These are phyloP conservation scores for Cyberlindnera sargentensis DNA, from an alignment of 805 yeast genomes.

Conservation along the genomic window DNA sequence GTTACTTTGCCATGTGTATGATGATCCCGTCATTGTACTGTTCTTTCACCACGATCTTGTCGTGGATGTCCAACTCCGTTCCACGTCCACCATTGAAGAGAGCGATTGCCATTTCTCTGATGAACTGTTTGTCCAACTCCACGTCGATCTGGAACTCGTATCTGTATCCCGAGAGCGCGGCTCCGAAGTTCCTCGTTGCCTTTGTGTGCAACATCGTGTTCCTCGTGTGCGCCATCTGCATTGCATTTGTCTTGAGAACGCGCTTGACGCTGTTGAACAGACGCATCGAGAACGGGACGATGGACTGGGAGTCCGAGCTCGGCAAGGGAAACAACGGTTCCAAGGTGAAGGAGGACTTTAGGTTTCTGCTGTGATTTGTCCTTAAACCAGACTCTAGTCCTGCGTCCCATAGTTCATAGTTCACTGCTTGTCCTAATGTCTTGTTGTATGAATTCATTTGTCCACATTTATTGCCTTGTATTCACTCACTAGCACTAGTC, in stretches of 20 bases:
- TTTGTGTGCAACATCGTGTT: constrained; percentile 43
- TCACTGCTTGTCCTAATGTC: too few species aligned
- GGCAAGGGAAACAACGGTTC: constrained; percentile 37
- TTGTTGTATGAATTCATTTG: too few species aligned
- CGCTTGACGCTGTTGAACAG: constrained; percentile 34
- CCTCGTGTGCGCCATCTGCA: constrained; percentile 31
- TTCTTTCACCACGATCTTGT: constrained; percentile 42
- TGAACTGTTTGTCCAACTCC: constrained; percentile 50
- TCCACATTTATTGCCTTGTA: too few species aligned
- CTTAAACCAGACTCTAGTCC: too few species aligned
- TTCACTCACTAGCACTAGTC: too few species aligned
- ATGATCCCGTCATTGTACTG: constrained; percentile 52
- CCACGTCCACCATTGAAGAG: constrained; percentile 56
- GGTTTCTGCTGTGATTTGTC: constrained; percentile 23
- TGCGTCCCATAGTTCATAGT: too few species aligned
- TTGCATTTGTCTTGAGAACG: constrained; percentile 33
- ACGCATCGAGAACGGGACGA: constrained; percentile 36
- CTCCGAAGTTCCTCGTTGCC: constrained; percentile 42
- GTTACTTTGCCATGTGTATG: constrained; percentile 53
- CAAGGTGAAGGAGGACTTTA: constrained; percentile 35
- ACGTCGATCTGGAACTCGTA: constrained; percentile 52
- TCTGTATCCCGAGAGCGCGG: constrained; percentile 37
- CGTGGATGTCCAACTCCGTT: constrained; percentile 50
- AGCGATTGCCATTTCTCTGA: constrained; percentile 49
- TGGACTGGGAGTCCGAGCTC: constrained; percentile 43